Evolutionary conservation across 139 green algal genomes (phyloP).

Genomic region (Penium margaritaceum): DNA sequence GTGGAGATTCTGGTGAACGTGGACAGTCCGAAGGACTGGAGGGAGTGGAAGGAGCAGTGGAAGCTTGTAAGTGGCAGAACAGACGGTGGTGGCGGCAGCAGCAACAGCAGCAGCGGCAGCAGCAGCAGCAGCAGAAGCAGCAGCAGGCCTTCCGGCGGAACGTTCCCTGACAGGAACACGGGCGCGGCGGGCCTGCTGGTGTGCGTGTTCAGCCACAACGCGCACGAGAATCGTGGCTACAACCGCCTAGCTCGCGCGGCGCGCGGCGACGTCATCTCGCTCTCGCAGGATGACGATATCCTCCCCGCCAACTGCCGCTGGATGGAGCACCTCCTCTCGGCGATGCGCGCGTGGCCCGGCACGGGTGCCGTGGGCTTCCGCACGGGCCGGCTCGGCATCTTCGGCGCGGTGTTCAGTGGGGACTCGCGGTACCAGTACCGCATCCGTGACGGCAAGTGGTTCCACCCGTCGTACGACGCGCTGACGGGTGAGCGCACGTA

Average conservation of each 20-base stretch:
- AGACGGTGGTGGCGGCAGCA: background rate
- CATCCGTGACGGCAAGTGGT: no score
- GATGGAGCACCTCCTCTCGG: background rate
- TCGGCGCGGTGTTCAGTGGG: no score
- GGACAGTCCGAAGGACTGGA: no score
- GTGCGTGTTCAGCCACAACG: slow-evolving; percentile 5
- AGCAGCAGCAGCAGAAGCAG: slow-evolving; percentile 3
- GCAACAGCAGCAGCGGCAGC: background rate
- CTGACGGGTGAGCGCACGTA: no score
- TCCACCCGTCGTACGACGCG: no score
- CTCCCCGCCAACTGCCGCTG: background rate
- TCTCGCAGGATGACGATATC: slow-evolving; percentile 1
- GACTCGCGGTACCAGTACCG: no score
- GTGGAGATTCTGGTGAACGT: no score
- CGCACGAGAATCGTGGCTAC: background rate
- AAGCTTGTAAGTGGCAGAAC: background rate
- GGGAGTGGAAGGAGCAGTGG: no score
- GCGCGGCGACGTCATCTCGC: background rate
- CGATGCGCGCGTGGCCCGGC: background rate
- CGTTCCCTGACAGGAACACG: no score
- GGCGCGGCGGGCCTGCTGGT: no score
- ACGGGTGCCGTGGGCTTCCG: background rate
- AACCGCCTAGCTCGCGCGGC: background rate
- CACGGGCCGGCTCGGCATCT: no score
- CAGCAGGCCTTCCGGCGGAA: background rate